A percentile compares a stretch with the other conserved stretches of the same genome.
phyloP scores from a whole-genome alignment of 345 rosid species.

The Eucalyptus regnans region DNA sequence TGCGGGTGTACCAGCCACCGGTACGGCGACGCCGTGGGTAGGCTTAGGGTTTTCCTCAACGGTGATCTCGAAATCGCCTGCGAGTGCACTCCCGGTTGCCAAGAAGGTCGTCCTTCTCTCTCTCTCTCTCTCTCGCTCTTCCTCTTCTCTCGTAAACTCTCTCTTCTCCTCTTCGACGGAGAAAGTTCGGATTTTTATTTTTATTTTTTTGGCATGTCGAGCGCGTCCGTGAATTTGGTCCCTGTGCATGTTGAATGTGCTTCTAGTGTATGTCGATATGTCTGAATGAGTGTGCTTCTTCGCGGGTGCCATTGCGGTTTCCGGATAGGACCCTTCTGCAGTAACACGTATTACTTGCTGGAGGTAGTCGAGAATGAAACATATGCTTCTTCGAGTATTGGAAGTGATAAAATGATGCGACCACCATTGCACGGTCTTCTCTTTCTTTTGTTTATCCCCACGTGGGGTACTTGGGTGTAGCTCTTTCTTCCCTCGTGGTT shows the following conservation, averaged over 20 bases:
- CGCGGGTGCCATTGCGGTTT: not conserved
- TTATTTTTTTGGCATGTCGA: conserved; percentile 18
- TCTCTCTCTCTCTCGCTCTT: not conserved
- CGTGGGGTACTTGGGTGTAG: not conserved
- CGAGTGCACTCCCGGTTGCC: conserved; percentile 98
- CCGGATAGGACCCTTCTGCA: not conserved
- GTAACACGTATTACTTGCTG: not conserved
- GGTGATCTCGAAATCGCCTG: conserved; percentile 95
- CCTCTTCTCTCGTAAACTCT: not conserved
- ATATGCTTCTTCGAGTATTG: not conserved
- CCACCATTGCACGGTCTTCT: not conserved
- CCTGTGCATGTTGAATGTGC: conserved; percentile 22
- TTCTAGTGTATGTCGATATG: not conserved
- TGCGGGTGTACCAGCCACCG: conserved; percentile 99
- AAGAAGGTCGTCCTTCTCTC: conserved; percentile 62
- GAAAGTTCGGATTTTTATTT: conserved; percentile 11
- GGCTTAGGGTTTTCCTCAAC: conserved; percentile 92
- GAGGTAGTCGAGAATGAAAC: not conserved
- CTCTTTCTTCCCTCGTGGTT: not conserved
- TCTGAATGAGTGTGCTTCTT: not conserved
- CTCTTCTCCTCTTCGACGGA: not conserved
- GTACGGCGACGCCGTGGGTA: conserved; percentile 98
- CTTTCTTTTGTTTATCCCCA: not conserved
- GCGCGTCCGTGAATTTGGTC: not conserved
- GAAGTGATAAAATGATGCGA: not conserved